phyloP scores from a whole-genome alignment of 2,329 filamentous ascomycete genomes.

The Talaromyces albobiverticillius region DNA sequence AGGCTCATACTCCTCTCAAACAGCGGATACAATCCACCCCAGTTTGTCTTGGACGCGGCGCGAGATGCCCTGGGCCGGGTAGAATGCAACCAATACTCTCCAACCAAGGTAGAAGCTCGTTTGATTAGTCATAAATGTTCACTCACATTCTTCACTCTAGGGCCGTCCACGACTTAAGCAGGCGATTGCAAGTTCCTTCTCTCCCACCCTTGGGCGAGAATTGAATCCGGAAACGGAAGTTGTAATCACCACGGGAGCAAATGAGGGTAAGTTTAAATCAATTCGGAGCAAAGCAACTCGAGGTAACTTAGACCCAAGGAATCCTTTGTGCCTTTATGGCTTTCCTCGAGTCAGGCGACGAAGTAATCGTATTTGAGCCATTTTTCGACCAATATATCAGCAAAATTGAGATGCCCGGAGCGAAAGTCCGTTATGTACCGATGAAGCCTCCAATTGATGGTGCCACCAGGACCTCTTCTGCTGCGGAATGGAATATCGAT shows the following conservation, averaged over 20 bases:
- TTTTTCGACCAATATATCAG: constrained; percentile 99
- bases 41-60: constrained; percentile 86
- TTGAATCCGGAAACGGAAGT: constrained; percentile 90
- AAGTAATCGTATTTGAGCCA: constrained; percentile 96
- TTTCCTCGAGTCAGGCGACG: constrained; percentile 89
- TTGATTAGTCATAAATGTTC: too few relatives aligned
- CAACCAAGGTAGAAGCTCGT: constrained; percentile 63
- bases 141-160: constrained; percentile 37
- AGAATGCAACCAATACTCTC: constrained; percentile 98
- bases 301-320: too few relatives aligned
- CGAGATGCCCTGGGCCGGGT: constrained; percentile 85
- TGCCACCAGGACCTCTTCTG: constrained; percentile 73
- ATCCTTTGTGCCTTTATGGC: constrained; percentile 98
- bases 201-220: constrained; percentile 76
- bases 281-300: constrained; percentile 28
- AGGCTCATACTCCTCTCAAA: background rate
- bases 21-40: constrained; percentile 84
- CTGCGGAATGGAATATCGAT: constrained; percentile 84
- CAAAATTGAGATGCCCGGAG: constrained; percentile 98
- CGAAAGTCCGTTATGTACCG: constrained; percentile 90
- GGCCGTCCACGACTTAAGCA: constrained; percentile 88
- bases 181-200: constrained; percentile 89
- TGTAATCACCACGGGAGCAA: constrained; percentile 75
- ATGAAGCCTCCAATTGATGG: constrained; percentile 83
- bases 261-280: constrained; percentile 38